A percentile compares a stretch with the other conserved stretches of the same genome.
phyloP scores from a whole-genome alignment of 2,329 filamentous ascomycete species.

The Pleomassaria siparia region DNA sequence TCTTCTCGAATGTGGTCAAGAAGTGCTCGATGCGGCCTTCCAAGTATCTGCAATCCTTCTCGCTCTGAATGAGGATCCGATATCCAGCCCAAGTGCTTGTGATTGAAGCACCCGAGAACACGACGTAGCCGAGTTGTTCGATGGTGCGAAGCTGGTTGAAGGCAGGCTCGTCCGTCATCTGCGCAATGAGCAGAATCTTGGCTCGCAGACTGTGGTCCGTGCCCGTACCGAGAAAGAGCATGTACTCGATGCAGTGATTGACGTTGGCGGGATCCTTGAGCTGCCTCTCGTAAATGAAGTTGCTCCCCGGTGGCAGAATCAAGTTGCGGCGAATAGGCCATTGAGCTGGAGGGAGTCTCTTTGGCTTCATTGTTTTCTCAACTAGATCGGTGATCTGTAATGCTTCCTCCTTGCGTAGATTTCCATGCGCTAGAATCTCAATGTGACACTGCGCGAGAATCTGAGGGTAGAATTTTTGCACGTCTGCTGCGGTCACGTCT shows the following conservation, averaged over 20 bases:
- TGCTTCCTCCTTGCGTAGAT: slow-evolving; percentile 91
- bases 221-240: slow-evolving; percentile 46
- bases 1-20: slow-evolving; percentile 66
- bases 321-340: slow-evolving; percentile 79
- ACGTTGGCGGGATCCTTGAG: slow-evolving; percentile 87
- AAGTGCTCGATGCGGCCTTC: slow-evolving; percentile 88
- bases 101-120: slow-evolving; percentile 77
- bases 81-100: slow-evolving; percentile 77
- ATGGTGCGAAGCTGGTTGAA: slow-evolving; percentile 96
- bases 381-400: slow-evolving; percentile 81
- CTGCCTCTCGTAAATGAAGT: slow-evolving; percentile 78
- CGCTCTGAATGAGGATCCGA: slow-evolving; percentile 90
- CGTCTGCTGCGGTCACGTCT: slow-evolving; percentile 70
- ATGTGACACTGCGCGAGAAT: slow-evolving; percentile 82
- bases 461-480: slow-evolving; percentile 77
- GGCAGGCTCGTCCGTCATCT: slow-evolving; percentile 88
- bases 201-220: slow-evolving; percentile 70
- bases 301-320: slow-evolving; percentile 74
- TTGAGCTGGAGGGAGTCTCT: slow-evolving; percentile 71
- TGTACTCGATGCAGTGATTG: slow-evolving; percentile 56
- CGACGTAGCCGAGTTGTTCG: slow-evolving; percentile 95
- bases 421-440: slow-evolving; percentile 86
- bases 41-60: slow-evolving; percentile 79
- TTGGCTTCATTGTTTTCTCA: slow-evolving; percentile 74
- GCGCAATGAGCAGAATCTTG: slow-evolving; percentile 77